Evolutionary conservation across 2,329 filamentous ascomycete species (phyloP).

Genomic region (Phaeosphaeria sp.): DNA sequence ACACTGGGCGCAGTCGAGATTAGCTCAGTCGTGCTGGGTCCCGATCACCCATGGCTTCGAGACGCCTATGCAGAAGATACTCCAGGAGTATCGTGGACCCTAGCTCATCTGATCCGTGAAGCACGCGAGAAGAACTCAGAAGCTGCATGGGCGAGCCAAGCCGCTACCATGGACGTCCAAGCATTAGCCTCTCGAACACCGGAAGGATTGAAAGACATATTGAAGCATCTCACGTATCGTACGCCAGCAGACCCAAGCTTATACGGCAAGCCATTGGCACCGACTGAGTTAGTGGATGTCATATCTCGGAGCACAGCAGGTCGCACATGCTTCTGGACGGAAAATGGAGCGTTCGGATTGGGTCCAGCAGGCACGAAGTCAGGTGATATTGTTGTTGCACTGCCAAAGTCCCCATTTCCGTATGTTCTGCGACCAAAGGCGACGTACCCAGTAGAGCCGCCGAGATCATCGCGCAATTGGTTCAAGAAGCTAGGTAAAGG

Average conservation of each 20-base stretch:
- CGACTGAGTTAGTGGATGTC: slow-evolving; percentile 1
- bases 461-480: background rate
- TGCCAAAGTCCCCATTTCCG: background rate
- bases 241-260: background rate
- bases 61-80: background rate
- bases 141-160: background rate
- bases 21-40: background rate
- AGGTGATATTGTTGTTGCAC: slow-evolving; percentile 1
- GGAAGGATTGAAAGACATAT: background rate
- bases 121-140: background rate
- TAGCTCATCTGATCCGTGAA: slow-evolving; percentile 3
- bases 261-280: background rate
- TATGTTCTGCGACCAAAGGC: background rate
- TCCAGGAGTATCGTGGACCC: background rate
- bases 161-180: background rate
- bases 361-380: slow-evolving; percentile 2
- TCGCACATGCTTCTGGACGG: slow-evolving; percentile 3
- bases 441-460: background rate
- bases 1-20: background rate
- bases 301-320: slow-evolving; percentile 1
- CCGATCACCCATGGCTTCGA: slow-evolving; percentile 2
- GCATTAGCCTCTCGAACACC: background rate
- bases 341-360: slow-evolving; percentile 1
- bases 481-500: background rate
- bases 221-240: background rate